These are phyloP conservation scores for Naganishia sp. DNA, from an alignment of 1,284 basidiomycete species.

Conservation along the genomic window DNA sequence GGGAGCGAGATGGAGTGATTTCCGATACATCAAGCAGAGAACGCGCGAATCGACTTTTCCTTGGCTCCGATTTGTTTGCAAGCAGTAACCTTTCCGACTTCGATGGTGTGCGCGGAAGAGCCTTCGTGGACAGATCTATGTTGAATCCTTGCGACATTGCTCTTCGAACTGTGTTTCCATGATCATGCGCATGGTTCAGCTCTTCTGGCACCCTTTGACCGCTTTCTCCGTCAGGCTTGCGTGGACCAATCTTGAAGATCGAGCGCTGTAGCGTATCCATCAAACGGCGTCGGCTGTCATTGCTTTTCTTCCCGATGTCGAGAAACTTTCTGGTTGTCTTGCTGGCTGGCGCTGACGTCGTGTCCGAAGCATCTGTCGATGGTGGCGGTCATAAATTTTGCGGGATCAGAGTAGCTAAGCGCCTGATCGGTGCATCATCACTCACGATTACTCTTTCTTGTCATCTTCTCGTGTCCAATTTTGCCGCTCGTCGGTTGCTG, in stretches of 20 bases:
- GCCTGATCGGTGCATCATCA: not conserved
- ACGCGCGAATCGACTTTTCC: not conserved
- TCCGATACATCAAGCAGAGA: not conserved
- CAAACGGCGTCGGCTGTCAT: not conserved
- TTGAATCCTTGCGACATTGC: not conserved
- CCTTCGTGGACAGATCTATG: not conserved
- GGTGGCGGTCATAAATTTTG: not conserved
- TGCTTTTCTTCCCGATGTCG: conserved; percentile 4
- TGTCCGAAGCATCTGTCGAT: not conserved
- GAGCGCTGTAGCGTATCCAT: conserved; percentile 2
- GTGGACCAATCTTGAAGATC: not conserved
- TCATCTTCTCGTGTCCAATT: not conserved
- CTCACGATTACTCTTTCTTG: too few species aligned
- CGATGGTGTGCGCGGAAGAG: conserved; percentile 8
- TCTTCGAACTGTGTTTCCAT: not conserved
- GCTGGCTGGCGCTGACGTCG: not conserved
- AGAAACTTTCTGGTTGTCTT: conserved; percentile 1
- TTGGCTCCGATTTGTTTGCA: not conserved
- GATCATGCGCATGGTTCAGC: not conserved
- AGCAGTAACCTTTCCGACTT: not conserved
- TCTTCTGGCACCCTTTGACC: not conserved
- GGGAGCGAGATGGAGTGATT: conserved; percentile 1
- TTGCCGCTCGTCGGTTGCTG: too few species aligned
- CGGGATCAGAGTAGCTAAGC: not conserved
- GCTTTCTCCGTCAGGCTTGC: not conserved